phyloP scores from a whole-genome alignment of 2,329 filamentous ascomycete species.

The Arthroderma sp. region DNA sequence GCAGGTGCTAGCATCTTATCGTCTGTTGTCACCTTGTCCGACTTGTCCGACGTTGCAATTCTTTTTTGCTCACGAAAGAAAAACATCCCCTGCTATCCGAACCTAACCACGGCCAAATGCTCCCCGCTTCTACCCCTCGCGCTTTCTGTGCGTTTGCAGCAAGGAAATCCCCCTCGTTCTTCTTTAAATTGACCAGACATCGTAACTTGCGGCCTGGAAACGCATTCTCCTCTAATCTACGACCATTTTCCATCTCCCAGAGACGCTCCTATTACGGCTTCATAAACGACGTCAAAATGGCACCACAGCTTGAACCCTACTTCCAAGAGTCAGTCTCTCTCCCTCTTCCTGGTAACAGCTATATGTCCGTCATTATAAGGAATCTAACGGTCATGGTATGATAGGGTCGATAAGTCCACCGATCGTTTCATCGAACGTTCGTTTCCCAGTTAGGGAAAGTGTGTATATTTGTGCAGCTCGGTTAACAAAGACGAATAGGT shows the following conservation, averaged over 20 bases:
- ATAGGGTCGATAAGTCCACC: conserved; percentile 59
- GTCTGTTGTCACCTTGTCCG: too few species aligned
- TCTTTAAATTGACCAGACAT: too few species aligned
- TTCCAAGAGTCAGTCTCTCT: conserved; percentile 55
- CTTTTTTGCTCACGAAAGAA: too few species aligned
- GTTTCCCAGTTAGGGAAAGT: conserved; percentile 11
- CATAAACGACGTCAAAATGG: conserved; percentile 54
- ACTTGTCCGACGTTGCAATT: too few species aligned
- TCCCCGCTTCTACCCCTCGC: conserved; percentile 12
- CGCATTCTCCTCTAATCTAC: not conserved
- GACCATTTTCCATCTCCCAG: conserved; percentile 1
- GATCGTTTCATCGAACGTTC: conserved; percentile 71
- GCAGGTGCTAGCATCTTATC: too few species aligned
- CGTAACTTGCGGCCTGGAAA: too few species aligned
- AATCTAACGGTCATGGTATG: too few species aligned
- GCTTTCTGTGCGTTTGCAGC: conserved; percentile 3
- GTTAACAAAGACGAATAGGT: conserved; percentile 20
- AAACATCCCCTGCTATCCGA: not conserved
- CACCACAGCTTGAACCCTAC: conserved; percentile 77
- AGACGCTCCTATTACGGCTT: conserved; percentile 30
- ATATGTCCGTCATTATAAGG: not conserved
- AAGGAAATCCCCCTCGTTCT: too few species aligned
- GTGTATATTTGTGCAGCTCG: conserved; percentile 2
- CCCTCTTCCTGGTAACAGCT: not conserved
- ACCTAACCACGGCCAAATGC: conserved; percentile 7